Evolutionary conservation across 192 early-diverging fungal genomes (phyloP), one percentile per base, ranked within the genome.

Genomic region (Coemansia sp.): DNA sequence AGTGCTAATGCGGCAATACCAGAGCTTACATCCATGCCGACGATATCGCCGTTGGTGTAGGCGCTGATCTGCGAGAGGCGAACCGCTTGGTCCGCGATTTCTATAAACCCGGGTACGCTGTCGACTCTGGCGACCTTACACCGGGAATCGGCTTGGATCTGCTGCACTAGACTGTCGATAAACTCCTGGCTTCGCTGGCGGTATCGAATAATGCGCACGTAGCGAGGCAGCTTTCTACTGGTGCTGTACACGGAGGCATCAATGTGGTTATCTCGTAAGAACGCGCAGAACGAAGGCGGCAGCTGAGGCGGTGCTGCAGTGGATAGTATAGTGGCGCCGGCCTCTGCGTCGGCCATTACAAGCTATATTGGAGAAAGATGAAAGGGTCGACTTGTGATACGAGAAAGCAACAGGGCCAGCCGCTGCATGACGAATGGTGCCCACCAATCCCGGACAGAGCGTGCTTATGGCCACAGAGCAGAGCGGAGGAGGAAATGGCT

Each of bases 1-100:
- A 99, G 78, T 4, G 95, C 90, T 33, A 86, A 68, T 0, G 91
- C 93, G 0, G 95, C 94, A 1, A 96, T 83, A 0, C 88, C 96
- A 3, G 93, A 95, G 61, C 92, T 88, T 16, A 94, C 77, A 72
- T 95, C 93, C 62, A 95, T 90, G 14, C 91, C 92, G 62, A 88
- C 83, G 18, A 93, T 80, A 41, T 74, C 69, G 25, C 76, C 69
- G 14, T 47, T 18, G 9, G 0, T 33, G 39, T 85, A 89, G 55
- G 82, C 77, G 13, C 68, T 59, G 25, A 80, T 77, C 62, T 87
- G 86, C 11, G 76, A 71, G 34, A 90, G 68, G 64, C 72, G 85
- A n/a, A 62, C 66, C 35, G 52, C 28, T n/a, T 61, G 68, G 57
- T 84, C 79, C 3, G 59, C 47, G 26, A 85, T 70, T 21, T 67